Base-by-base conservation (phyloP, 2,329 filamentous ascomycete species). In the Sporothrix dimorphospora region DNA sequence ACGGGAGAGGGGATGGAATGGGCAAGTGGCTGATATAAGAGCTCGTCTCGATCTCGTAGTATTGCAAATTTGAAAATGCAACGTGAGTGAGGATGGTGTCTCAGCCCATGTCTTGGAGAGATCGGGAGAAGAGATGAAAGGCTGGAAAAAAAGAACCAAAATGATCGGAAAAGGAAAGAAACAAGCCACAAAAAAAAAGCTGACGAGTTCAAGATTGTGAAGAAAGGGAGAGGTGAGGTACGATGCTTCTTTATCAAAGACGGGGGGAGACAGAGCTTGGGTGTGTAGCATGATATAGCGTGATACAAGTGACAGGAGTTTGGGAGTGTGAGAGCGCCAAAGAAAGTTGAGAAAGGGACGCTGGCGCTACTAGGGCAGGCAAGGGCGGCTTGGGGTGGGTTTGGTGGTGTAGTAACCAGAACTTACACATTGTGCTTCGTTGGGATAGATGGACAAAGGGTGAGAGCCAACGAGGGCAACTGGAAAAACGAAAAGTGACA, bases 71-170 rank as follows among this genome's bases (percentile, higher is more conserved):
- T 16, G n/a, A 30, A 57, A 24, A 34, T 19, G 21, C 34, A 69
- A 27, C 49, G 49, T 42, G 49, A 42, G 67, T 24, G 65, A 51
- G 27, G 30, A 11, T 27, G n/a, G 45, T 40, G 49, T 40, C 66
- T 69, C 66, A 57, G 30, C 59, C 66, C 66, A 69, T 69, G 66
- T 69, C 66, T 69, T 27, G n/a, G 47, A 16, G 49, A 42, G 49
- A 57, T n/a, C 49, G 34, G 12, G 49, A 24, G 49, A 45, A 14
- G 27, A 21, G 49, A 27, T 51, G 11, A 57, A 42, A 55, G 47
- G 30, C 19, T 34, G 16, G 27, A 14, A 38, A 3, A 30, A 57
- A 9, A 24, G 30, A 51, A 51, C 4, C 24, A 34, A 34, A 34
- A 9, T 12, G 14, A 47, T 34, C 30, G 19, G 34, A 27, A 45